These are phyloP conservation scores for Cyberlindnera xishuangbannaensis DNA, from an alignment of 805 yeast genomes.

Conservation along the genomic window DNA sequence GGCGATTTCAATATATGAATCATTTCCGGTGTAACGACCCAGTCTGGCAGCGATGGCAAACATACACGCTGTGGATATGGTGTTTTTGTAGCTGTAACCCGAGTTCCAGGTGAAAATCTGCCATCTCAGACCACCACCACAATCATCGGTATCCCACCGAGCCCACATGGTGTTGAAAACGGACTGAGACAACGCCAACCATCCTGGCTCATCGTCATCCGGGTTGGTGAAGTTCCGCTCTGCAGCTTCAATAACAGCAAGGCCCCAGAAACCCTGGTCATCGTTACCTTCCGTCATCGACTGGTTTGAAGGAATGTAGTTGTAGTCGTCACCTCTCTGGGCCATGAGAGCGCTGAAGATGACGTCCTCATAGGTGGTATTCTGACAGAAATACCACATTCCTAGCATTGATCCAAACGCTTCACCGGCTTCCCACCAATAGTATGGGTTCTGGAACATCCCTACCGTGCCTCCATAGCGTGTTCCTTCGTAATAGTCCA, in stretches of 20 bases:
- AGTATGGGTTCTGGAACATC: constrained; percentile 67
- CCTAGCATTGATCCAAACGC: constrained; percentile 68
- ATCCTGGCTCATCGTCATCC: constrained; percentile 38
- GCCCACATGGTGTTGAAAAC: constrained; percentile 56
- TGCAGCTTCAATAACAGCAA: constrained; percentile 59
- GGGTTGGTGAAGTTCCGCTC: constrained; percentile 58
- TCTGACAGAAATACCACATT: constrained; percentile 64
- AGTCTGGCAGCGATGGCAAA: constrained; percentile 59
- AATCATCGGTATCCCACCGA: constrained; percentile 51
- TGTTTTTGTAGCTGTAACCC: constrained; percentile 61
- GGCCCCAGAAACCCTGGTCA: constrained; percentile 73
- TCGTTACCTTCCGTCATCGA: constrained; percentile 67
- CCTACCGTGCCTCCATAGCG: constrained; percentile 65
- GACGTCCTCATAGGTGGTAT: constrained; percentile 55
- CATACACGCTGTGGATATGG: constrained; percentile 57
- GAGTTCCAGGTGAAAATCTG: constrained; percentile 67
- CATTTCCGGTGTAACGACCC: constrained; percentile 54
- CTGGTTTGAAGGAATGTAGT: constrained; percentile 60
- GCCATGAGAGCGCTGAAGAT: constrained; percentile 51
- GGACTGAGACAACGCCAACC: constrained; percentile 59
- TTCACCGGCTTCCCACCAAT: constrained; percentile 95
- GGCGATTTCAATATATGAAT: constrained; percentile 49
- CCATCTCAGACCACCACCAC: constrained; percentile 69
- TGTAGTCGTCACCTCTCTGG: constrained; percentile 42
- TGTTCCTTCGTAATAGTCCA: constrained; percentile 66